phyloP scores from a whole-genome alignment of 2,329 filamentous ascomycete species.

The Botryotinia globosa region DNA sequence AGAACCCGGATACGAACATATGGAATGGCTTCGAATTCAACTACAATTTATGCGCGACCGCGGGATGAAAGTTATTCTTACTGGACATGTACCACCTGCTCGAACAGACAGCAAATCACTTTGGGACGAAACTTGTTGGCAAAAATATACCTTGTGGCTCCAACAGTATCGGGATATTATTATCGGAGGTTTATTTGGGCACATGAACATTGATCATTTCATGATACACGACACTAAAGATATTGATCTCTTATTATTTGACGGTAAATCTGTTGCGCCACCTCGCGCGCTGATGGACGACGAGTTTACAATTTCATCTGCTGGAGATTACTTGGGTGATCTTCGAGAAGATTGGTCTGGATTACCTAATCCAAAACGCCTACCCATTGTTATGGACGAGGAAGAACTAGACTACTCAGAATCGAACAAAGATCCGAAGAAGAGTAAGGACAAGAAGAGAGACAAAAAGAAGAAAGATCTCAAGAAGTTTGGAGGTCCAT shows the following conservation, averaged over 20 bases:
- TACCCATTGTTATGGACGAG: neutral
- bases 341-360: constrained; percentile 75
- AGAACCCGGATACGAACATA: constrained; percentile 88
- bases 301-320: constrained; percentile 63
- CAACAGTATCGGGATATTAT: constrained; percentile 89
- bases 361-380: constrained; percentile 52
- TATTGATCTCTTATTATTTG: constrained; percentile 56
- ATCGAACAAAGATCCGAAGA: constrained; percentile 28
- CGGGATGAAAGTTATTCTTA: constrained; percentile 91
- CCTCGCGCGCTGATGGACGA: constrained; percentile 46
- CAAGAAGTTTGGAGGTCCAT: constrained; percentile 72
- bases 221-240: constrained; percentile 83
- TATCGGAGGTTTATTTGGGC: constrained; percentile 75
- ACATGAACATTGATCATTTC: constrained; percentile 99
- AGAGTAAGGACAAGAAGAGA: constrained; percentile 52
- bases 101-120: constrained; percentile 78
- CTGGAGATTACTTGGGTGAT: constrained; percentile 75
- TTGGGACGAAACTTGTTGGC: constrained; percentile 98
- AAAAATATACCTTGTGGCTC: constrained; percentile 91
- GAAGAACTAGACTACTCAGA: neutral
- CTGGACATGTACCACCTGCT: constrained; percentile 90
- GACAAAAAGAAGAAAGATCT: constrained; percentile 54
- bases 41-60: constrained; percentile 77
- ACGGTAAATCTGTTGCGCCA: constrained; percentile 33
- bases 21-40: constrained; percentile 94